Percentiles rank a stretch among this genome's conserved stretches.
phyloP scores from a whole-genome alignment of 2,329 filamentous ascomycete genomes.

The Cladophialophora bantiana region DNA sequence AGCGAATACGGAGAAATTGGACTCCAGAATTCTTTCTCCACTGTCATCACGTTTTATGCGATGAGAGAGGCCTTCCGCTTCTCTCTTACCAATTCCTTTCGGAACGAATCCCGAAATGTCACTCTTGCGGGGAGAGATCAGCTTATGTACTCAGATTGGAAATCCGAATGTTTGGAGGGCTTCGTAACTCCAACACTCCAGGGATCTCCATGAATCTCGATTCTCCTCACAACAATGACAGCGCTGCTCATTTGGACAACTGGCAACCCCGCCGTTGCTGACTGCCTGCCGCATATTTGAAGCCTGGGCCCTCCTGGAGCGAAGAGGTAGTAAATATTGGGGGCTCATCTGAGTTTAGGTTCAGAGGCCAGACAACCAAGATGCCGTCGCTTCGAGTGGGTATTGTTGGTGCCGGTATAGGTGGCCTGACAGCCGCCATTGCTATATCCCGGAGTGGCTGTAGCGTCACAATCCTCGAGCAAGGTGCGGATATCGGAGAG shows the following conservation, averaged over 20 bases:
- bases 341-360: neutral
- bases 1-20: neutral
- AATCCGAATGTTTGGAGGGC: neutral
- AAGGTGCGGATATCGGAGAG: conserved; percentile 13
- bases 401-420: conserved; percentile 51
- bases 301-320: neutral
- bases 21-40: neutral
- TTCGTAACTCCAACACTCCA: neutral
- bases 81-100: neutral
- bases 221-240: neutral
- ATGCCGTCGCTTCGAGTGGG: conserved; percentile 35
- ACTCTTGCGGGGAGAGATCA: neutral
- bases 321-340: neutral
- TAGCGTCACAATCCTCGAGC: conserved; percentile 19
- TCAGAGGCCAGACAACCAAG: neutral
- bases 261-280: neutral
- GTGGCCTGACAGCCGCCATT: conserved; percentile 52
- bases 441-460: conserved; percentile 17
- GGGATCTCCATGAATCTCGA: too few species aligned
- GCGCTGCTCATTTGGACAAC: neutral
- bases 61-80: neutral
- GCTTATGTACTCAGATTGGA: neutral
- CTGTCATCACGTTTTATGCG: too few species aligned
- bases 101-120: neutral
- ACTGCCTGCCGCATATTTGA: neutral